These are phyloP conservation scores for Dryadomyces sulphureus DNA, from an alignment of 2,329 filamentous ascomycete species.

Conservation along the genomic window DNA sequence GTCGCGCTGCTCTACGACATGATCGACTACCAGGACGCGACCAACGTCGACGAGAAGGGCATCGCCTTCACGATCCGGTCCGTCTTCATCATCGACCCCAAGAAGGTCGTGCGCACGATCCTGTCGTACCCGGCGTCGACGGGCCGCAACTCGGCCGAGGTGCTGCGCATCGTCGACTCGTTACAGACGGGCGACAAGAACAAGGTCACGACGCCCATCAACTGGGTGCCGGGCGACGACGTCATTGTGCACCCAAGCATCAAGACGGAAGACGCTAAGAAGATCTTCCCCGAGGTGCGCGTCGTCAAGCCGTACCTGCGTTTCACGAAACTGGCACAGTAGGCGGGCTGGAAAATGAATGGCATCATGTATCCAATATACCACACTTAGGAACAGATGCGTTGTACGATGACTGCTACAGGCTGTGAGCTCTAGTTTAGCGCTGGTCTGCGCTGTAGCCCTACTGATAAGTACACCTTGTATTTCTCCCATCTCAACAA, in stretches of 20 bases:
- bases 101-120: conserved; percentile 84
- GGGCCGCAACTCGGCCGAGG: conserved; percentile 68
- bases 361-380: too few relatives aligned
- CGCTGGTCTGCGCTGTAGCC: too few relatives aligned
- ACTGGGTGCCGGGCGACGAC: conserved; percentile 80
- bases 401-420: too few relatives aligned
- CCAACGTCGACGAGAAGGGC: conserved; percentile 67
- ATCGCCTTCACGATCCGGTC: conserved; percentile 89
- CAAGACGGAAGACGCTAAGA: conserved; percentile 71
- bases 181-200: conserved; percentile 77
- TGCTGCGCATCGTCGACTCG: conserved; percentile 65
- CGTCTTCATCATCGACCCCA: conserved; percentile 88
- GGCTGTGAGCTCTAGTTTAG: too few relatives aligned
- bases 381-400: too few relatives aligned
- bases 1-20: conserved; percentile 68
- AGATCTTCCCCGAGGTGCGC: conserved; percentile 68
- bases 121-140: conserved; percentile 87
- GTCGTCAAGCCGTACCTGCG: conserved; percentile 59
- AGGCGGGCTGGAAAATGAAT: not conserved
- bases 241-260: conserved; percentile 81
- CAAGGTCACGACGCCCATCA: conserved; percentile 75
- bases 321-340: conserved; percentile 42
- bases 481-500: too few relatives aligned
- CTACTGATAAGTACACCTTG: too few relatives aligned
- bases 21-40: conserved; percentile 69